Evolutionary conservation across 148 eudicot species (phyloP).

Genomic region (Rhododendron henanense): DNA sequence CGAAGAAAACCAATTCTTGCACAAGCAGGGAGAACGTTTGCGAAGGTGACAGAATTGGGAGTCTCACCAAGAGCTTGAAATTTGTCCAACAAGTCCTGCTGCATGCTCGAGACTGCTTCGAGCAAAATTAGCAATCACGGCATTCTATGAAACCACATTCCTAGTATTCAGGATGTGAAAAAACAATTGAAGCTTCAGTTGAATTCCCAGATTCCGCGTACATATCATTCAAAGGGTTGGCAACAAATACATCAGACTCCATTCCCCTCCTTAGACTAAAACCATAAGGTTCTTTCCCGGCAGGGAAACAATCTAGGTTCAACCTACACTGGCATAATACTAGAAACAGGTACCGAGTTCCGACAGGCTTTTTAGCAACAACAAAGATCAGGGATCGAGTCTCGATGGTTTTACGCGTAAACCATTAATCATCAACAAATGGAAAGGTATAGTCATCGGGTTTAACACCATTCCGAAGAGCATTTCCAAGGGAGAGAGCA

Average conservation of each 20-base stretch:
- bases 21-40: conserved; percentile 56
- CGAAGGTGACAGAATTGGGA: no score
- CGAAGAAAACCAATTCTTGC: conserved; percentile 46
- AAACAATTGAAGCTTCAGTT: conserved; percentile 37
- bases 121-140: no score
- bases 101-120: no score
- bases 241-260: conserved; percentile 48
- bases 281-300: neutral
- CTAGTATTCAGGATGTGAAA: conserved; percentile 29
- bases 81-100: no score
- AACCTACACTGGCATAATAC: no score
- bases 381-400: no score
- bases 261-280: conserved; percentile 8
- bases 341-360: no score
- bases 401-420: no score
- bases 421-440: conserved; percentile 26
- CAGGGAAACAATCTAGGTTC: neutral
- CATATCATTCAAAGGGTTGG: conserved; percentile 69
- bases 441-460: conserved; percentile 76
- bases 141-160: no score
- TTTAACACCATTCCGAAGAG: conserved; percentile 25
- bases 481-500: no score
- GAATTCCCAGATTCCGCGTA: conserved; percentile 48
- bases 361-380: no score
- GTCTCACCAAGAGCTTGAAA: no score